These are phyloP conservation scores for Tuber magnatum DNA, from an alignment of 495 filamentous ascomycete genomes.

Conservation along the genomic window DNA sequence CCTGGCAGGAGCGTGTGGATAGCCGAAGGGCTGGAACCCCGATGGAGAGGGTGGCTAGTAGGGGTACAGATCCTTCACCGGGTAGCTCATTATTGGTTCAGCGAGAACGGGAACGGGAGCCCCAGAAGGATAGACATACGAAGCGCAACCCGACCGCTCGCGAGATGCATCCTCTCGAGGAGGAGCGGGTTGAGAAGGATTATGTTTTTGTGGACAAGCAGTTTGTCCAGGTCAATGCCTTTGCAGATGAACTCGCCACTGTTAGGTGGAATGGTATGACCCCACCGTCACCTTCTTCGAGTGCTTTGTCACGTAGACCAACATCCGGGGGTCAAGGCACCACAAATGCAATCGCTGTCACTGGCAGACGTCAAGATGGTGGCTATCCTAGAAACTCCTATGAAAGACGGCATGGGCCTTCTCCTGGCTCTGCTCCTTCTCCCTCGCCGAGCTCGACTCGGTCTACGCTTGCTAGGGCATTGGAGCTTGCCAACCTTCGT, in stretches of 20 bases:
- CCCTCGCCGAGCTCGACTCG: constrained; percentile 48
- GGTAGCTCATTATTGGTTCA: constrained; percentile 48
- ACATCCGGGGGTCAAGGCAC: constrained; percentile 42
- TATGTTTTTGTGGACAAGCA: constrained; percentile 95
- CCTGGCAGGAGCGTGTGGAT: constrained; percentile 50
- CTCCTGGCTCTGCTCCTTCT: constrained; percentile 12
- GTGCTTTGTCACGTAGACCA: constrained; percentile 48
- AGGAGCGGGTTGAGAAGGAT: constrained; percentile 51
- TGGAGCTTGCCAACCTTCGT: constrained; percentile 85
- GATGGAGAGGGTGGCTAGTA: constrained; percentile 46
- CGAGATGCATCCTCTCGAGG: constrained; percentile 32
- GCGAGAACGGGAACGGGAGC: constrained; percentile 37
- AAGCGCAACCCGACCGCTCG: constrained; percentile 24
- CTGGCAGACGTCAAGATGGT: constrained; percentile 63
- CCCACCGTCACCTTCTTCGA: constrained; percentile 45
- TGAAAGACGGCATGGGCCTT: constrained; percentile 64
- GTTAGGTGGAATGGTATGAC: constrained; percentile 57
- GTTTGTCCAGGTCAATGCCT: constrained; percentile 89
- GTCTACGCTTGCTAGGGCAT: constrained; percentile 85
- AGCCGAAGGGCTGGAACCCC: constrained; percentile 34
- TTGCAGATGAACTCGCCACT: constrained; percentile 80
- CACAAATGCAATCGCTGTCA: constrained; percentile 45
- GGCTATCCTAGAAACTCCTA: constrained; percentile 61
- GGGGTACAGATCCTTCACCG: constrained; percentile 42
- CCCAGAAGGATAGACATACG: constrained; percentile 23